These are phyloP conservation scores for Nitzschia sp. DNA, from an alignment of 108 stramenopile genomes.

Conservation along the genomic window DNA sequence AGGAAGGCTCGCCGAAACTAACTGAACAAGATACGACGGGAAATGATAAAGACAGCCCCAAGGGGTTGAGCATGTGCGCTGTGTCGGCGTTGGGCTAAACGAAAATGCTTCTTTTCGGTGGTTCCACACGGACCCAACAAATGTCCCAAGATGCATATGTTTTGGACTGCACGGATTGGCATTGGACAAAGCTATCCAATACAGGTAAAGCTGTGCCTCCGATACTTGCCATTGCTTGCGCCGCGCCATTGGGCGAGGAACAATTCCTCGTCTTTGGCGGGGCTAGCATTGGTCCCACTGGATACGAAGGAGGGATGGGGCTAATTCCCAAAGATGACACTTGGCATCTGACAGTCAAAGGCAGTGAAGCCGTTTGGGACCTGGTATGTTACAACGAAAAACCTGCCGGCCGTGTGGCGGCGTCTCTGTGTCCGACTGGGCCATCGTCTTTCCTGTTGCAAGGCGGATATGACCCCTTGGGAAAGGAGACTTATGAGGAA, in stretches of 20 bases:
- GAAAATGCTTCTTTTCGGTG: slow-evolving; percentile 19
- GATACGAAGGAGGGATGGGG: slow-evolving; percentile 11
- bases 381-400: neutral
- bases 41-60: no score
- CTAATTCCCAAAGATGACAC: slow-evolving; percentile 9
- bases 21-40: slow-evolving; percentile 6
- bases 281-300: slow-evolving; percentile 1
- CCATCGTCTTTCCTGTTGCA: neutral
- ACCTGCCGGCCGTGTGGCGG: slow-evolving; percentile 8
- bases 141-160: slow-evolving; percentile 12
- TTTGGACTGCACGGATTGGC: slow-evolving; percentile 5
- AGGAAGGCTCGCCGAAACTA: slow-evolving; percentile 1
- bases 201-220: neutral
- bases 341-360: slow-evolving; percentile 24
- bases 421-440: neutral
- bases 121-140: slow-evolving; percentile 12
- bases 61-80: slow-evolving; percentile 31
- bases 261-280: slow-evolving; percentile 26
- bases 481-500: slow-evolving; percentile 20
- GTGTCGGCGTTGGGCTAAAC: neutral
- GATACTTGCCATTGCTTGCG: neutral
- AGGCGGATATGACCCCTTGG: slow-evolving; percentile 24
- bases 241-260: slow-evolving; percentile 3
- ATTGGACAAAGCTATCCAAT: neutral
- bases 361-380: neutral